Percentiles rank a stretch among this genome's conserved stretches.
Evolutionary conservation across 2,329 filamentous ascomycete genomes (phyloP).

Genomic region (Metarhizium humberi): DNA sequence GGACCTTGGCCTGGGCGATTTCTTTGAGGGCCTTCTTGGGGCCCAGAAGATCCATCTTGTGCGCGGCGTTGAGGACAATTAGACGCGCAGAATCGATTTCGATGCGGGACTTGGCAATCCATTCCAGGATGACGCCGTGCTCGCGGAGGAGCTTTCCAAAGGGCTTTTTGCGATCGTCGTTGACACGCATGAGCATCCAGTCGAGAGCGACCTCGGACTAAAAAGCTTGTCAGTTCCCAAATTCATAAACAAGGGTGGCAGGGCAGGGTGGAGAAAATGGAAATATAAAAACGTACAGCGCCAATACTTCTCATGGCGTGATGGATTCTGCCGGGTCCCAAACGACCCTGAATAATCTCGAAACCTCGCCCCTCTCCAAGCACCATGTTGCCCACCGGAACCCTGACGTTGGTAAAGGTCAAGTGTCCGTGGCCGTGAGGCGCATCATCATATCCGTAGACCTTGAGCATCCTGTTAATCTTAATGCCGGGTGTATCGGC

Average conservation of each 20-base stretch:
- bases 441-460: conserved; percentile 97
- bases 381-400: conserved; percentile 75
- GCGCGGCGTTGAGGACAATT: conserved; percentile 85
- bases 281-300: conserved; percentile 41
- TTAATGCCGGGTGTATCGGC: conserved; percentile 73
- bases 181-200: conserved; percentile 89
- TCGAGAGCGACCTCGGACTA: conserved; percentile 82
- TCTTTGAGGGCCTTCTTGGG: conserved; percentile 86
- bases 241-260: neutral
- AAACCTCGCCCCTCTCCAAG: conserved; percentile 91
- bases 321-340: conserved; percentile 93
- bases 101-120: conserved; percentile 83
- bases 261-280: neutral
- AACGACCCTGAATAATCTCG: conserved; percentile 94
- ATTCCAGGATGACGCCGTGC: conserved; percentile 91
- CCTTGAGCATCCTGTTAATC: conserved; percentile 86
- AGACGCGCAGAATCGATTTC: conserved; percentile 91
- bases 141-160: conserved; percentile 82
- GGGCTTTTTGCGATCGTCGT: conserved; percentile 81
- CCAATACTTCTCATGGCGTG: conserved; percentile 96
- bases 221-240: neutral
- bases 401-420: conserved; percentile 79
- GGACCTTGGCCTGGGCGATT: conserved; percentile 91
- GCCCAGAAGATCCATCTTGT: conserved; percentile 83
- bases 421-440: conserved; percentile 96